These are phyloP conservation scores for Isoetes taiwanensis DNA, from an alignment of 75 land plant genomes.

Conservation along the genomic window DNA sequence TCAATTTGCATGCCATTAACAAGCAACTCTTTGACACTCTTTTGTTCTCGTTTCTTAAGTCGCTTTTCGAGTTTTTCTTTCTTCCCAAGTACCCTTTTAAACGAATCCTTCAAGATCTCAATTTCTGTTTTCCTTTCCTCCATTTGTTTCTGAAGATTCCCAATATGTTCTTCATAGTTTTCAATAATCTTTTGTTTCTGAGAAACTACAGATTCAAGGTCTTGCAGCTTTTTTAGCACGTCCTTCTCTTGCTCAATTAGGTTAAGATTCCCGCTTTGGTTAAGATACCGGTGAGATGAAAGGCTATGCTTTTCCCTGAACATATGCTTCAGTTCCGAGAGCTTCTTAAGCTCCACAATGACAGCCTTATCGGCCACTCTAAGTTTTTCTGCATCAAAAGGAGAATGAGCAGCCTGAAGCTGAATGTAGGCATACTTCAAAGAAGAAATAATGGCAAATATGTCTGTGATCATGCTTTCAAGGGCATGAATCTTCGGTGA, in stretches of 20 bases:
- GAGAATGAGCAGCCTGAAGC: constrained; percentile 69
- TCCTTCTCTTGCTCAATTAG: too few relatives aligned
- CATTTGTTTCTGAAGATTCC: constrained; percentile 42
- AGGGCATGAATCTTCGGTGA: too few relatives aligned
- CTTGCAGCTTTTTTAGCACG: too few relatives aligned
- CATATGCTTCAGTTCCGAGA: constrained; percentile 68
- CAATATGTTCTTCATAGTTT: constrained; percentile 27
- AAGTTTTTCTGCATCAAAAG: constrained; percentile 68
- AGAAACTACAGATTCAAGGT: too few relatives aligned
- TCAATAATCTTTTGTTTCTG: too few relatives aligned
- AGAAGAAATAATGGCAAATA: too few relatives aligned
- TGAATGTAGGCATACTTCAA: constrained; percentile 34
- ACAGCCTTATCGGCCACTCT: constrained; percentile 68
- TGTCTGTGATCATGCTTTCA: too few relatives aligned
- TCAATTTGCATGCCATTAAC: background rate
- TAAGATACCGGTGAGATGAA: too few relatives aligned
- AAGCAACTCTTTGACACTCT: constrained; percentile 11
- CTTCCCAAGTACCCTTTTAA: background rate
- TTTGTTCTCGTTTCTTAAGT: constrained; percentile 20
- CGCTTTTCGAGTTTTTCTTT: constrained; percentile 17
- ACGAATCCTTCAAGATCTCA: constrained; percentile 18
- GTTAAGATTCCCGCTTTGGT: too few relatives aligned
- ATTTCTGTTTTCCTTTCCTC: constrained; percentile 35
- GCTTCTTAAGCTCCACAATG: constrained; percentile 52
- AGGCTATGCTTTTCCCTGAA: constrained; percentile 43